phyloP scores from a whole-genome alignment of 2,329 filamentous ascomycete species.

The Alternaria consortialis region DNA sequence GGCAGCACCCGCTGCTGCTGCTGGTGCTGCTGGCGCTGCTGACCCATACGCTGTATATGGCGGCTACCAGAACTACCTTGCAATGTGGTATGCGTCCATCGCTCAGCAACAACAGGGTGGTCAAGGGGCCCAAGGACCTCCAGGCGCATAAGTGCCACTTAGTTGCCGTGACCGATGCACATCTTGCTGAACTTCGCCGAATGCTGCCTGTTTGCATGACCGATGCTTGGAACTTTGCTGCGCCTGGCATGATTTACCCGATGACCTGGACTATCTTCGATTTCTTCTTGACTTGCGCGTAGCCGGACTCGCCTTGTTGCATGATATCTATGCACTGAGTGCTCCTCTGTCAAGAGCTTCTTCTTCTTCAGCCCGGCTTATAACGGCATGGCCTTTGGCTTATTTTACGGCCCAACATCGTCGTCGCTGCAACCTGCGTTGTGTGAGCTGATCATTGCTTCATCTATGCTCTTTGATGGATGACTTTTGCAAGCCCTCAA shows the following conservation, averaged over 20 bases:
- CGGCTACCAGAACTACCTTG: slow-evolving; percentile 81
- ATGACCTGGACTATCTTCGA: slow-evolving; percentile 29
- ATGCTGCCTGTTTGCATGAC: slow-evolving; percentile 52
- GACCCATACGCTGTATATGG: slow-evolving; percentile 78
- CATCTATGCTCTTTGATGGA: slow-evolving; percentile 20
- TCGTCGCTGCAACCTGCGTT: slow-evolving; percentile 18
- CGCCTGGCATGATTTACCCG: slow-evolving; percentile 37
- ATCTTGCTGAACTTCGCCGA: slow-evolving; percentile 48
- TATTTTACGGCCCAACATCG: slow-evolving; percentile 2
- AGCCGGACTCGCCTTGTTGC: slow-evolving; percentile 25
- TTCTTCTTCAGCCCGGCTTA: slow-evolving; percentile 8
- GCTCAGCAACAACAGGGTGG: slow-evolving; percentile 59
- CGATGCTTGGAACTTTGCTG: slow-evolving; percentile 38
- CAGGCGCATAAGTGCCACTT: slow-evolving; percentile 46
- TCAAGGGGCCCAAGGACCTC: slow-evolving; percentile 42
- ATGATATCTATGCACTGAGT: slow-evolving; percentile 34
- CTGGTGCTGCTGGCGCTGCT: slow-evolving; percentile 33
- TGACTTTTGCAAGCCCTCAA: slow-evolving; percentile 14
- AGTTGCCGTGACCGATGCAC: slow-evolving; percentile 47
- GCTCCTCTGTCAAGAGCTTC: slow-evolving; percentile 12
- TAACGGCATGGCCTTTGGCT: slow-evolving; percentile 13
- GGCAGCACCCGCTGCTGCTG: slow-evolving; percentile 59
- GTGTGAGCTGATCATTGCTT: slow-evolving; percentile 25
- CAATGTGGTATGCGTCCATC: slow-evolving; percentile 80
- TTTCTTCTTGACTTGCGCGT: slow-evolving; percentile 31